Percentiles rank a stretch among this genome's conserved stretches.
These are phyloP conservation scores for Trametes meyenii DNA, from an alignment of 768 basidiomycete genomes.

Conservation along the genomic window DNA sequence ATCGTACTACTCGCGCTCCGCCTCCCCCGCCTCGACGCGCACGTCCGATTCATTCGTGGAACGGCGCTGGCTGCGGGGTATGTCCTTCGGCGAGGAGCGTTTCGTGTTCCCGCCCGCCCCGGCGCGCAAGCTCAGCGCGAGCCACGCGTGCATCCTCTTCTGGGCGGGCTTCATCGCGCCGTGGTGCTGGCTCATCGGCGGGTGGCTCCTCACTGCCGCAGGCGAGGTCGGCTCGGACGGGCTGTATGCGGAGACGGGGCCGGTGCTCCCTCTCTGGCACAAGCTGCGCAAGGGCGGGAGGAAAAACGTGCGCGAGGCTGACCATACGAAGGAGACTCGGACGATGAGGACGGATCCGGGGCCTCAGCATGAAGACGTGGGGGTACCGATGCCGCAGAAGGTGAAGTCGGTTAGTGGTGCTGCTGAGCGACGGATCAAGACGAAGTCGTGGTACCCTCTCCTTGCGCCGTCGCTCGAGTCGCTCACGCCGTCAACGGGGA, in stretches of 20 bases:
- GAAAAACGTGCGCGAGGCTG: no score
- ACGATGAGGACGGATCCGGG: not conserved
- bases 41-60: conserved; percentile 30
- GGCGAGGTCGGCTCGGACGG: conserved; percentile 42
- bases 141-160: conserved; percentile 54
- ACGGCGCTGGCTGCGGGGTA: conserved; percentile 33
- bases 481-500: conserved; percentile 29
- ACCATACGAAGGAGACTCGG: not conserved
- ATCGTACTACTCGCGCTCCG: conserved; percentile 17
- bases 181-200: conserved; percentile 76
- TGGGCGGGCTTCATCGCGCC: conserved; percentile 76
- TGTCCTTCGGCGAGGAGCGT: conserved; percentile 29
- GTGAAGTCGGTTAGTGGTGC: conserved; percentile 48
- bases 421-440: conserved; percentile 15
- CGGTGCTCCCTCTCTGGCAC: conserved; percentile 34
- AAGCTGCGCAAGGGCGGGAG: conserved; percentile 44
- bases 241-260: conserved; percentile 32
- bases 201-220: conserved; percentile 62
- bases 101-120: conserved; percentile 12
- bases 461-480: conserved; percentile 50
- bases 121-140: conserved; percentile 1
- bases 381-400: conserved; percentile 5
- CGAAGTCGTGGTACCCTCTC: conserved; percentile 55
- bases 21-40: conserved; percentile 15
- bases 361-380: conserved; percentile 44